Evolutionary conservation across 2,329 filamentous ascomycete species (phyloP).

Genomic region (Exophiala calicioides): DNA sequence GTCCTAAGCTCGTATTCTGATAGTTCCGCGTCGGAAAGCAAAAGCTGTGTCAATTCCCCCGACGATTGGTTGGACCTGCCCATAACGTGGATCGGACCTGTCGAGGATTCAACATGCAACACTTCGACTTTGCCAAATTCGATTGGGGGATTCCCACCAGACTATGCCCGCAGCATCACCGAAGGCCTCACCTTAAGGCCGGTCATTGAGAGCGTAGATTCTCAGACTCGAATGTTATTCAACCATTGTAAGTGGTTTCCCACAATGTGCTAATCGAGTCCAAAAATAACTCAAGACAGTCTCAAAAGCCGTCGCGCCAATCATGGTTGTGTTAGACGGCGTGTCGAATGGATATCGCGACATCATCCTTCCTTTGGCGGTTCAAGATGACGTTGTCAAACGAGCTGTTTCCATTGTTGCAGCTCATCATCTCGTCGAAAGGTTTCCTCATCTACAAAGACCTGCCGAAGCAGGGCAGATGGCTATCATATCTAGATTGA

Average conservation of each 20-base stretch:
- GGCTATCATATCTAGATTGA: constrained; percentile 10
- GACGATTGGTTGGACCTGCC: too few species aligned
- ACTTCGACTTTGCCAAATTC: too few species aligned
- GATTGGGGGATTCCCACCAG: too few species aligned
- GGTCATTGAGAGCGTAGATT: too few species aligned
- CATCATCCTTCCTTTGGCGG: constrained; percentile 34
- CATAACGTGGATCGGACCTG: too few species aligned
- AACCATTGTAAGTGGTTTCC: not conserved
- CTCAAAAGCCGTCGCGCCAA: constrained; percentile 33
- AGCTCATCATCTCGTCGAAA: constrained; percentile 29
- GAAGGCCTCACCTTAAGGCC: too few species aligned
- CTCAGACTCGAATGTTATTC: not conserved
- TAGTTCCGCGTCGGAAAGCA: too few species aligned
- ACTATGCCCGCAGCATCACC: too few species aligned
- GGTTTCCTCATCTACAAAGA: constrained; percentile 12
- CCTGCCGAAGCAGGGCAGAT: constrained; percentile 21
- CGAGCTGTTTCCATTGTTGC: constrained; percentile 31
- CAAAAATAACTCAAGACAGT: constrained; percentile 18
- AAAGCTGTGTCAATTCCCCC: too few species aligned
- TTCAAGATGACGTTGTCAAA: constrained; percentile 30
- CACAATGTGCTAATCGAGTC: constrained; percentile 1
- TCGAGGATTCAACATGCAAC: too few species aligned
- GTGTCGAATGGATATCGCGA: constrained; percentile 36
- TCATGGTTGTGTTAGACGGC: constrained; percentile 36
- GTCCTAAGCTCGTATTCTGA: too few species aligned